Conservation (phyloP, 2,329 filamentous ascomycete species). For the Colletotrichum salicis region DNA sequence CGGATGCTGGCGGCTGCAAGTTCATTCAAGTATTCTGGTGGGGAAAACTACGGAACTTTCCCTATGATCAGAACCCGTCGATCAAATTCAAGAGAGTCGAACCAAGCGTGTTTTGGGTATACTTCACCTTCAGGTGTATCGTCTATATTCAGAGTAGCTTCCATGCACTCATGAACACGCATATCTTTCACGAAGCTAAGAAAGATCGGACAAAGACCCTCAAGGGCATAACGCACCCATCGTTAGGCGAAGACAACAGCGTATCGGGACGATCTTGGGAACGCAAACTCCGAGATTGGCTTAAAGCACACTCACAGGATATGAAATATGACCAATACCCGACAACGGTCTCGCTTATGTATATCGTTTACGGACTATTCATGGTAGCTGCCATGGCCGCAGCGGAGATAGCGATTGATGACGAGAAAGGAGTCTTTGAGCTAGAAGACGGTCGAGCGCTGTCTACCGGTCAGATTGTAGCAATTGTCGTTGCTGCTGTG, state of each 20-base stretch:
- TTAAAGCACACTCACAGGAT: too few relatives aligned
- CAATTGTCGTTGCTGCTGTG: conserved; percentile 3
- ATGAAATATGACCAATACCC: neutral
- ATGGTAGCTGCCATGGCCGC: conserved; percentile 1
- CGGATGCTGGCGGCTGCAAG: too few relatives aligned
- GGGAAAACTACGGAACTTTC: too few relatives aligned
- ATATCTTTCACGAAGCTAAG: neutral
- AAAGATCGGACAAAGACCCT: neutral
- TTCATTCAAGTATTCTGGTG: too few relatives aligned
- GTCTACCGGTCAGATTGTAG: neutral
- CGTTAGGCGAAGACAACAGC: too few relatives aligned
- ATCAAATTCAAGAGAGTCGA: too few relatives aligned
- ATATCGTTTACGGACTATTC: conserved; percentile 1
- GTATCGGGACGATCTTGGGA: too few relatives aligned
- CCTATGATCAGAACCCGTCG: too few relatives aligned
- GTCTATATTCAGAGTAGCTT: neutral
- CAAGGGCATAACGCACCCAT: too few relatives aligned
- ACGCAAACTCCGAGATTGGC: too few relatives aligned
- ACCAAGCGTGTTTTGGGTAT: neutral
- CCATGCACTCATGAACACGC: neutral
- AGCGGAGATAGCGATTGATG: neutral
- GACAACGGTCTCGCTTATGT: neutral
- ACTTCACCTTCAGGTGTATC: conserved; percentile 3
- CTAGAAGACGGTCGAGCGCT: neutral
- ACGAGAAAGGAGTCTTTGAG: neutral